phyloP scores from a whole-genome alignment of 1,139 yeast genomes.

The Sugiyamaella castrensis region DNA sequence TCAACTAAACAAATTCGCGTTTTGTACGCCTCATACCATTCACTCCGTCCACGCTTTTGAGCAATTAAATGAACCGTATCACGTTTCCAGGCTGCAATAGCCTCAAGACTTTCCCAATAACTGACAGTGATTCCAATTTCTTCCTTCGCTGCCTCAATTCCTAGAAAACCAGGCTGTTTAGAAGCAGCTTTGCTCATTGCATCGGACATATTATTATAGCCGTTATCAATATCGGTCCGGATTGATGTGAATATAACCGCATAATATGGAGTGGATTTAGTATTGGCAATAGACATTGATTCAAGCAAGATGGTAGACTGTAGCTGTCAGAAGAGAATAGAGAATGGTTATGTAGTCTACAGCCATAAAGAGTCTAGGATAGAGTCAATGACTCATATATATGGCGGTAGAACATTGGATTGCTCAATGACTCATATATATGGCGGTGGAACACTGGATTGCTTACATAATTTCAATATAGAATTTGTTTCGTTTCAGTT shows the following conservation, averaged over 20 bases:
- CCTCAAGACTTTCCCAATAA: constrained; percentile 2
- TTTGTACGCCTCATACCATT: constrained; percentile 1
- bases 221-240: background rate
- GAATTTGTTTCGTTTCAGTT: too few relatives aligned
- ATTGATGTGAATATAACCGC: constrained; percentile 5
- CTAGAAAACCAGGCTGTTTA: constrained; percentile 4
- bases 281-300: background rate
- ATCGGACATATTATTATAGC: background rate
- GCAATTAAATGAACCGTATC: constrained; percentile 1
- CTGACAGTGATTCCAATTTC: constrained; percentile 2
- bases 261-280: constrained; percentile 2
- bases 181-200: background rate
- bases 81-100: constrained; percentile 2
- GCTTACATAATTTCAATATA: too few relatives aligned
- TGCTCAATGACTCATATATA: too few relatives aligned
- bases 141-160: background rate
- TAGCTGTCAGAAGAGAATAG: too few relatives aligned
- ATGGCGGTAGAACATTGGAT: too few relatives aligned
- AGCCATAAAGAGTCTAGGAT: too few relatives aligned
- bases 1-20: constrained; percentile 1
- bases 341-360: too few relatives aligned
- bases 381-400: too few relatives aligned
- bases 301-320: too few relatives aligned
- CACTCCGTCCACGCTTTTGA: background rate
- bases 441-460: too few relatives aligned